Base-by-base conservation (phyloP, 805 yeast species). In the Wickerhamomyces alni region DNA sequence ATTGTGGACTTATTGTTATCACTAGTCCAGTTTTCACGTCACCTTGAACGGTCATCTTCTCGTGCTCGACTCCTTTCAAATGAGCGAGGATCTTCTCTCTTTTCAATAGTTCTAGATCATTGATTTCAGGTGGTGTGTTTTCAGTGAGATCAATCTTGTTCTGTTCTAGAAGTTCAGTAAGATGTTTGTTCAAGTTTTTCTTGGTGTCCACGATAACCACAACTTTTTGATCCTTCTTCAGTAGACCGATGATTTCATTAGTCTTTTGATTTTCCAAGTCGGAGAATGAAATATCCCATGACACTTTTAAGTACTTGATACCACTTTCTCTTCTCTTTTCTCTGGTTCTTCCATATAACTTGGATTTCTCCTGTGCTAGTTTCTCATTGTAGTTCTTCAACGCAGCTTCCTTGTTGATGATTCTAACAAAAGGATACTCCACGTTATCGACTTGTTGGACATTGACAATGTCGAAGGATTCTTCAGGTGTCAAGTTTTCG, bases 201-300 rank as follows among this genome's bases (percentile, higher is more conserved):
- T 59, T 67, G 11, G 66, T 65, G 41, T 69, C 75, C 17, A 74
- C 43, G n/a, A 62, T 58, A 10, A 72, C 51, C 16, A 62, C 60
- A 6, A 73, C 64, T 30, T 61, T 65, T 35, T 54, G 53, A 5
- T 74, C 77, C 41, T 68, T 74, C 28, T 62, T 59, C 42, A 75
- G 46, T 16, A 73, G 68, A 3, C 59, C 53, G 30, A 58, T 50
- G 15, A 78, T 70, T 48, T 78, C 84, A 39, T 66, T 64, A 12
- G 61, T 59, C 51, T 78, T 78, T 43, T 78, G 84, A 29, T 70
- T 67, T 21, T 51, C 54, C 41, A 78, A 58, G 55, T 78, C 84
- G 31, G 70, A 67, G 26, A 61, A 55, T n/a, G 71, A 69, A 17
- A 77, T 77, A 35, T 71, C 69, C 83, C 83, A 78, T 10, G 77